Conservation (phyloP, 176 grass and related monocot species). For the Oryza officinalis region DNA sequence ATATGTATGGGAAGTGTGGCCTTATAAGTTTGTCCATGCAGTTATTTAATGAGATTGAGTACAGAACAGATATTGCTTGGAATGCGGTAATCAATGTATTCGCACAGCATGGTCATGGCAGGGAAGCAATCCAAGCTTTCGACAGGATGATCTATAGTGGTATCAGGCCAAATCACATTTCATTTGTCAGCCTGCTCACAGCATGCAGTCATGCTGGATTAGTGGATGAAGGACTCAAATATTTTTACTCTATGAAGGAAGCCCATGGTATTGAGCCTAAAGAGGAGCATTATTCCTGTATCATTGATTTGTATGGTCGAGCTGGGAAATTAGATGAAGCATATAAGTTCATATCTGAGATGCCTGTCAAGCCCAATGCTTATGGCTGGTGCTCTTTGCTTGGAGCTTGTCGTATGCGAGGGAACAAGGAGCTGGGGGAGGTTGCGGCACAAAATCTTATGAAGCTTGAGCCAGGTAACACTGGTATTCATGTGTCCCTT, state of each 20-base stretch:
- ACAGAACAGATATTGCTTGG: constrained; percentile 48
- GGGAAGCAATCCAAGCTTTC: constrained; percentile 50
- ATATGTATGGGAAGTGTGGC: constrained; percentile 76
- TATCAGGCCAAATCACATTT: constrained; percentile 61
- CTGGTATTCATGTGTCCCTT: constrained; percentile 57
- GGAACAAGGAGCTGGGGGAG: constrained; percentile 66
- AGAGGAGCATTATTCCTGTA: constrained; percentile 64
- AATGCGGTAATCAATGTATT: constrained; percentile 49
- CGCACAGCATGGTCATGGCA: constrained; percentile 58
- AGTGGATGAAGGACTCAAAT: constrained; percentile 57
- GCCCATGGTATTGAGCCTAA: constrained; percentile 48
- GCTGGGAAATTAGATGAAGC: constrained; percentile 66
- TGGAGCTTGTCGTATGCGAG: constrained; percentile 59
- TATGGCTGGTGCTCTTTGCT: constrained; percentile 73
- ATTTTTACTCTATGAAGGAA: constrained; percentile 65
- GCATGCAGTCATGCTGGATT: constrained; percentile 68
- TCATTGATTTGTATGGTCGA: constrained; percentile 73
- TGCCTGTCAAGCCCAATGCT: constrained; percentile 61
- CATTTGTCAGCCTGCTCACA: constrained; percentile 62
- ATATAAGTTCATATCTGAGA: constrained; percentile 55
- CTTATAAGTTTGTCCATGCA: constrained; percentile 47
- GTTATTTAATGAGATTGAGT: constrained; percentile 55
- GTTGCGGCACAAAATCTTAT: constrained; percentile 60
- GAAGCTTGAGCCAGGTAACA: constrained; percentile 67
- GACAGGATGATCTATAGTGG: constrained; percentile 50